A percentile compares a stretch with the other conserved stretches of the same genome.
phyloP scores from a whole-genome alignment of 805 yeast species.

The Metschnikowia lochheadii region DNA sequence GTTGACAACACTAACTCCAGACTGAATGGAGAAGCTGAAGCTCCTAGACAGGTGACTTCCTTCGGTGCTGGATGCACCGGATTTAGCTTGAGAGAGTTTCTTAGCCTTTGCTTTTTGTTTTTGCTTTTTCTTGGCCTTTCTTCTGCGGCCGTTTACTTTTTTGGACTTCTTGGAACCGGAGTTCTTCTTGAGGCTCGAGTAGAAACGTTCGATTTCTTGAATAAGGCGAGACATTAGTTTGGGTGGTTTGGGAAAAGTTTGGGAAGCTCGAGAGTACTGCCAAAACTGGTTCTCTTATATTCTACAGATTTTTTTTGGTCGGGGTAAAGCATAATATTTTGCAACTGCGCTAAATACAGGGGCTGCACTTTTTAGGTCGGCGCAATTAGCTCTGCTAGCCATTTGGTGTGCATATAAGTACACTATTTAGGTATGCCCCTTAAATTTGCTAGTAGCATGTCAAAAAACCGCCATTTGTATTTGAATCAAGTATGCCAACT shows the following conservation, averaged over 20 bases:
- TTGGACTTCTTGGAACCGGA: background rate
- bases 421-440: too few species aligned
- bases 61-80: too few species aligned
- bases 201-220: constrained; percentile 1
- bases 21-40: background rate
- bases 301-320: background rate
- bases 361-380: background rate
- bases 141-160: background rate
- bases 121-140: background rate
- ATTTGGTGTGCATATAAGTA: too few species aligned
- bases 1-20: background rate
- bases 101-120: background rate
- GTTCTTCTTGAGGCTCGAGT: background rate
- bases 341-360: background rate
- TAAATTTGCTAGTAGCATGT: too few species aligned
- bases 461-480: too few species aligned
- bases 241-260: background rate
- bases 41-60: too few species aligned
- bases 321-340: background rate
- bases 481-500: too few species aligned
- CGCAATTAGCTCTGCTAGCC: too few species aligned
- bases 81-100: background rate
- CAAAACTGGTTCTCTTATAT: background rate
- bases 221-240: background rate
- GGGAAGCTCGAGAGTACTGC: too few species aligned